Base-by-base conservation (phyloP, 805 yeast species). In the Diddensiella transvaalensis region DNA sequence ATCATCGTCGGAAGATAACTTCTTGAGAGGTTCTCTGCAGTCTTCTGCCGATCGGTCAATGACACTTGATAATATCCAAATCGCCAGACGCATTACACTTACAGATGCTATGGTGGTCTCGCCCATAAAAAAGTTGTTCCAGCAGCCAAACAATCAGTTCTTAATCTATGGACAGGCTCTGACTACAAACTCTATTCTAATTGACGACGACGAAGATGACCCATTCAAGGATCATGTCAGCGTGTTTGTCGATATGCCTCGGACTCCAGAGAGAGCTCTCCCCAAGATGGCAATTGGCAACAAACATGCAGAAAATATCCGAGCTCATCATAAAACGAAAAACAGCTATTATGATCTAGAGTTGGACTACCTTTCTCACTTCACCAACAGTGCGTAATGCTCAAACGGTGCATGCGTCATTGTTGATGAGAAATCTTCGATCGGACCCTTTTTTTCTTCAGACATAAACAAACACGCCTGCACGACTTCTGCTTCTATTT, bases 291-390 rank as follows among this genome's bases (percentile, higher is more conserved):
- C 11, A 26, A 26, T 8, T 8, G 32, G 13, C 8, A 8, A 8
- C 32, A 26, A 26, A 13, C 32, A 8, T 13, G 13, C 8, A 26
- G 32, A 10, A 6, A 17, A 41, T 15, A 19, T 15, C 15, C 22
- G 21, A n/a, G 8, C 24, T 17, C 8, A 15, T 26, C n/a, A 24
- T 23, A 8, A 13, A 22, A 30, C 6, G 42, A 23, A 6, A 23
- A 23, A 29, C 51, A 48, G 13, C 47, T 35, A n/a, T 11, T 48
- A 48, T 38, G 51, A 48, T 30, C 13, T 48, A 30, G 51, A 48
- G 38, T 21, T 43, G 39, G 51, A 48, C 22, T 43, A 43, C 22
- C 11, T 48, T 19, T 26, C 48, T 18, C 45, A 37, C 23, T 48
- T 48, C 40, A 15, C 24, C 32, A 26, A 8, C 32, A 26, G 13